Evolutionary conservation across 1,284 basidiomycete species (phyloP), one percentile per base, ranked within the genome.

Genomic region (Singerocomus inundabilis): DNA sequence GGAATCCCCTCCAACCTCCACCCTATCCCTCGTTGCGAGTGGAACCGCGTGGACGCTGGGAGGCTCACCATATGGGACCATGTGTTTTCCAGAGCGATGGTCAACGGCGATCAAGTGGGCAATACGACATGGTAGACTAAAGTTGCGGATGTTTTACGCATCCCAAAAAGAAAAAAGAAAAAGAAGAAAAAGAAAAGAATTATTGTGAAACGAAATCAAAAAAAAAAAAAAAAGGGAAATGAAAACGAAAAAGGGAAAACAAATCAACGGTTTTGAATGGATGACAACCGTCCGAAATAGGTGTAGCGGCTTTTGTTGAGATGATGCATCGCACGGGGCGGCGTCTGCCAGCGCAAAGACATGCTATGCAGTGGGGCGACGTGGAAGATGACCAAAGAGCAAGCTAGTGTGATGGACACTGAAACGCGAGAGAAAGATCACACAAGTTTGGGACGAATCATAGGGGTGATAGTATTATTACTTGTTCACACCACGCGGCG

Each of bases 91-190:
- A 58, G 53, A 55, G 55, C 58, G 44, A 55, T 60, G 58, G n/a
- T 61, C 53, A 56, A 67, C 64, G 64, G 64, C 61, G 65, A 66
- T 66, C 68, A 70, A 68, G 51, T 52, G 53, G n/a, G n/a, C n/a
- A 62, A 61, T 66, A 66, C 66, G 64, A 67, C 63, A 62, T 66
- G n/a, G n/a, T n/a, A 44, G 38, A 46, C 46, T 46, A 52, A 56
- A 58, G 61, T 62, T 66, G 64, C 63, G 52, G 48, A 62, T n/a
- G n/a, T n/a, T n/a, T n/a, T n/a, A n/a, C n/a, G n/a, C n/a, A n/a
- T n/a, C n/a, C n/a, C n/a, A n/a, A n/a, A n/a, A n/a, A n/a, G n/a
- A n/a, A n/a, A n/a, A n/a, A n/a, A n/a, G n/a, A n/a, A n/a, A n/a
- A n/a, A n/a, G n/a, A n/a, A n/a, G n/a, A n/a, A n/a, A n/a, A n/a